A percentile compares a stretch with the other conserved stretches of the same genome.
Conservation (phyloP, 352 stramenopile genomes). For the Phytophthora palmivora region DNA sequence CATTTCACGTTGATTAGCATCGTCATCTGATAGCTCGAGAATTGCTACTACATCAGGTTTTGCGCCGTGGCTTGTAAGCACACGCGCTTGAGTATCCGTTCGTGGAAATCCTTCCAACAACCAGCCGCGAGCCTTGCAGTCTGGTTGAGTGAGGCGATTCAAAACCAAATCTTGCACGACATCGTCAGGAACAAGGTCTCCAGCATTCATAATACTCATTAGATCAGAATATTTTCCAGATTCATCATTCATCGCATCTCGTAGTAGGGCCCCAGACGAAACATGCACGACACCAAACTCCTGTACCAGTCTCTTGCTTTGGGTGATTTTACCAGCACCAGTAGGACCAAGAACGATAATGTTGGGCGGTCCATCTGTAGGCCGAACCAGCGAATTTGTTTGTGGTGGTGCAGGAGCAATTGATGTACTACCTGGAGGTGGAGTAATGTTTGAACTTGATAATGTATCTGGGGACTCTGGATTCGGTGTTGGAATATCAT, state of each 20-base stretch:
- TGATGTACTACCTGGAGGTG: constrained; percentile 13
- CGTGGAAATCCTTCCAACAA: constrained; percentile 96
- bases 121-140: constrained; percentile 92
- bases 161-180: constrained; percentile 92
- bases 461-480: constrained; percentile 1
- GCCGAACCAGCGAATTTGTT: constrained; percentile 1
- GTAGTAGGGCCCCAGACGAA: constrained; percentile 93
- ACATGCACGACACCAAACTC: constrained; percentile 93
- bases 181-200: constrained; percentile 92
- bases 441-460: background rate
- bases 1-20: constrained; percentile 81
- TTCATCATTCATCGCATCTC: constrained; percentile 80
- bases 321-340: constrained; percentile 95
- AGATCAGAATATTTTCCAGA: constrained; percentile 70
- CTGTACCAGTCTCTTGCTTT: constrained; percentile 90
- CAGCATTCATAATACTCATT: constrained; percentile 87
- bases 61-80: constrained; percentile 81
- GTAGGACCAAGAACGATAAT: constrained; percentile 93
- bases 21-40: constrained; percentile 91
- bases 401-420: constrained; percentile 18
- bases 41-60: constrained; percentile 92
- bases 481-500: background rate
- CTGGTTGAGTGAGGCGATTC: constrained; percentile 78
- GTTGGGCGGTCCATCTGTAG: constrained; percentile 39
- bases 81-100: constrained; percentile 90